Conservation (phyloP, 106 monocot species). For the Triglochin maritima region DNA sequence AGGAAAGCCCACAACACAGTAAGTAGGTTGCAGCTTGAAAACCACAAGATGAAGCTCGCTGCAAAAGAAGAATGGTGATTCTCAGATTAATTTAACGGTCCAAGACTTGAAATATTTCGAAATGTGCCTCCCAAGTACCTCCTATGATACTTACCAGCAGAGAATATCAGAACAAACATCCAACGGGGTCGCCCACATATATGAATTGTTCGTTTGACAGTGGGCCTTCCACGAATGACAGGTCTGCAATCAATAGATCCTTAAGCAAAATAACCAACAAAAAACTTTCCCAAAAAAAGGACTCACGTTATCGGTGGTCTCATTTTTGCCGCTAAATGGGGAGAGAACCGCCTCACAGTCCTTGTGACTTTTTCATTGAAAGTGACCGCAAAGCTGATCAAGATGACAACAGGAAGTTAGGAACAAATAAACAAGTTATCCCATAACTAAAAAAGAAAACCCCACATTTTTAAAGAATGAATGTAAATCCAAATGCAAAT, state of each 20-base stretch:
- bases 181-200: constrained; percentile 91
- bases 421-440: neutral
- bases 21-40: constrained; percentile 19
- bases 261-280: neutral
- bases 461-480: too few relatives aligned
- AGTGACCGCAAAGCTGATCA: constrained; percentile 70
- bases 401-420: neutral
- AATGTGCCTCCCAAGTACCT: too few relatives aligned
- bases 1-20: constrained; percentile 30
- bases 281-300: neutral
- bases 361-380: constrained; percentile 87
- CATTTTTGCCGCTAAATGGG: constrained; percentile 80
- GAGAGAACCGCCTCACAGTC: constrained; percentile 73
- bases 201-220: constrained; percentile 73
- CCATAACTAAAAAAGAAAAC: too few relatives aligned
- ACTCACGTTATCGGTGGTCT: constrained; percentile 78
- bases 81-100: neutral
- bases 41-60: constrained; percentile 22
- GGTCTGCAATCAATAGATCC: constrained; percentile 35
- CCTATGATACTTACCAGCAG: constrained; percentile 38
- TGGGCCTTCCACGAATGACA: constrained; percentile 80
- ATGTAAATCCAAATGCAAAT: too few relatives aligned
- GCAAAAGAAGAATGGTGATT: neutral
- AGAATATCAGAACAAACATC: constrained; percentile 82
- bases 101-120: too few relatives aligned